These are phyloP conservation scores for Neurospora sp. DNA, from an alignment of 495 filamentous ascomycete genomes.

Conservation along the genomic window DNA sequence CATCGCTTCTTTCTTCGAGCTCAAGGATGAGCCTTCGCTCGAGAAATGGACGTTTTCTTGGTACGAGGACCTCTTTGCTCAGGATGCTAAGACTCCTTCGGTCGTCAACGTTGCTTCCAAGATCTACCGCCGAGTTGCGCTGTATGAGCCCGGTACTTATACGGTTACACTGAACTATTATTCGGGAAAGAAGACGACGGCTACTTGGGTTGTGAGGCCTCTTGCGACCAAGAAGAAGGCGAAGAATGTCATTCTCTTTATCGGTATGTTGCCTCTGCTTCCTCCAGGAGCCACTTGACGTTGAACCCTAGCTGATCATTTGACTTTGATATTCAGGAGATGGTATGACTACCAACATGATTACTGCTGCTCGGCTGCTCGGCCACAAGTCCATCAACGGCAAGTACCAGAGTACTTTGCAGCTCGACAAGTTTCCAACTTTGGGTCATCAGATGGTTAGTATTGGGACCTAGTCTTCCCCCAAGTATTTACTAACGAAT, in stretches of 20 bases:
- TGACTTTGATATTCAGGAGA: slow-evolving; percentile 30
- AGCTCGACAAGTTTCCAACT: slow-evolving; percentile 62
- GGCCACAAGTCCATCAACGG: slow-evolving; percentile 67
- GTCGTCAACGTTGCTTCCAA: slow-evolving; percentile 63
- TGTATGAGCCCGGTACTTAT: slow-evolving; percentile 62
- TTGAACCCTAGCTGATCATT: neutral
- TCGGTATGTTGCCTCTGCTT: slow-evolving; percentile 32
- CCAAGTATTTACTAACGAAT: neutral
- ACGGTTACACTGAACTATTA: slow-evolving; percentile 62
- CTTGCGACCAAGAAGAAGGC: slow-evolving; percentile 51
- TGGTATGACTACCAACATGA: slow-evolving; percentile 76
- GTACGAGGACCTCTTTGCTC: slow-evolving; percentile 65
- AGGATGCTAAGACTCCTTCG: slow-evolving; percentile 50
- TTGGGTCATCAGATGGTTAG: slow-evolving; percentile 55
- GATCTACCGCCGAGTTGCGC: slow-evolving; percentile 53
- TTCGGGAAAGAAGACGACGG: slow-evolving; percentile 49
- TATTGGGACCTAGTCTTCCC: neutral
- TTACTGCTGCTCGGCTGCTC: slow-evolving; percentile 58
- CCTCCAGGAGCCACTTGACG: neutral
- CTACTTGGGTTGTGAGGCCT: slow-evolving; percentile 62
- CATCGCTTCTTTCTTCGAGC: slow-evolving; percentile 49
- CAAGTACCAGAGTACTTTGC: slow-evolving; percentile 56
- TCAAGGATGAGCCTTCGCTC: slow-evolving; percentile 39
- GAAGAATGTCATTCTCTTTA: slow-evolving; percentile 71
- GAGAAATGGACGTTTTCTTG: slow-evolving; percentile 64